Evolutionary conservation across 192 early-diverging fungal genomes (phyloP).

Genomic region (Linnemannia elongata): DNA sequence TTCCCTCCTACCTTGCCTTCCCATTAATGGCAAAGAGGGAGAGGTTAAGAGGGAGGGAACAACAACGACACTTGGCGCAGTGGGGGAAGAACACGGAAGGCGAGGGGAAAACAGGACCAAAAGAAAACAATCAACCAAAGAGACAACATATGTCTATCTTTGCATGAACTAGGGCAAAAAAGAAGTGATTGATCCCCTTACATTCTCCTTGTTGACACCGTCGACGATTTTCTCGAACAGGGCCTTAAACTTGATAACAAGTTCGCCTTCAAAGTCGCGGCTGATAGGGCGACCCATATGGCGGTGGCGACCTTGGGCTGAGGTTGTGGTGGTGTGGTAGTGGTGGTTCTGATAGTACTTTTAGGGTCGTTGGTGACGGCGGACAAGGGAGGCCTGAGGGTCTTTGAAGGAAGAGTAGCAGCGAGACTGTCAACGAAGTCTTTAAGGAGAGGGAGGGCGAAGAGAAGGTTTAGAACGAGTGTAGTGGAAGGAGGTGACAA

Average conservation of each 20-base stretch:
- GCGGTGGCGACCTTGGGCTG: background rate
- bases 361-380: no score
- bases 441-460: no score
- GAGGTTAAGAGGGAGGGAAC: background rate
- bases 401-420: no score
- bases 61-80: background rate
- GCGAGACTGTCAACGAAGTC: no score
- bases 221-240: conserved; percentile 15
- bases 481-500: no score
- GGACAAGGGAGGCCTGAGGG: no score
- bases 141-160: background rate
- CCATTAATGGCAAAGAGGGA: background rate
- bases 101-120: background rate
- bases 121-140: background rate
- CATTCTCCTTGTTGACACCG: conserved; percentile 24
- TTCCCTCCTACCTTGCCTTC: no score
- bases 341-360: background rate
- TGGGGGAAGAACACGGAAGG: conserved; percentile 1
- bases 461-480: no score
- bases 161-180: background rate
- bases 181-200: background rate
- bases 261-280: conserved; percentile 15
- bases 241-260: conserved; percentile 17
- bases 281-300: conserved; percentile 14
- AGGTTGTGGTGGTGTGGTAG: background rate